phyloP scores from a whole-genome alignment of 768 basidiomycete genomes.

The Boletus fagicola region DNA sequence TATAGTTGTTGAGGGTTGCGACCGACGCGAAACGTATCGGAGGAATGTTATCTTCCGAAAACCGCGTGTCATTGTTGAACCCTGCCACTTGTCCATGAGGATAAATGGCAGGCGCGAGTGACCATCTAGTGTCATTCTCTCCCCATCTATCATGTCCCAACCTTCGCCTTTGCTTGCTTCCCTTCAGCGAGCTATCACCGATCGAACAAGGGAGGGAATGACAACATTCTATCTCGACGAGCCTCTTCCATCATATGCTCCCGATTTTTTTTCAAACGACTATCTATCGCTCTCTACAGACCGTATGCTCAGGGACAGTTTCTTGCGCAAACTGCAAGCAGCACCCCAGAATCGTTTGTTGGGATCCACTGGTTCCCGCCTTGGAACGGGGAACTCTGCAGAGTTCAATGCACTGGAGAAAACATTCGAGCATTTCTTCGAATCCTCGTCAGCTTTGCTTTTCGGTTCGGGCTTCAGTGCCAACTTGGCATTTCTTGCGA shows the following conservation, averaged over 20 bases:
- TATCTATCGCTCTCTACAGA: constrained; percentile 47
- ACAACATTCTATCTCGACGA: constrained; percentile 13
- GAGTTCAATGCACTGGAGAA: constrained; percentile 16
- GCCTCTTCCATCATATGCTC: constrained; percentile 20
- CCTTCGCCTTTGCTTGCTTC: constrained; percentile 10
- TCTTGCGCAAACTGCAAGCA: constrained; percentile 33
- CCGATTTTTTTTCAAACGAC: constrained; percentile 49
- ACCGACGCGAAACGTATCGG: not conserved
- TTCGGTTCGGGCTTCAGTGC: constrained; percentile 56
- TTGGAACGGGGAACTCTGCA: constrained; percentile 41
- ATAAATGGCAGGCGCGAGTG: constrained; percentile 6
- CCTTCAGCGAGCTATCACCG: constrained; percentile 16
- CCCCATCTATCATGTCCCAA: constrained; percentile 11
- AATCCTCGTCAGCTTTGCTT: constrained; percentile 42
- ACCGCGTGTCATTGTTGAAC: not conserved
- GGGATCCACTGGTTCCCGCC: constrained; percentile 51
- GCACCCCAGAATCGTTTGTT: constrained; percentile 27
- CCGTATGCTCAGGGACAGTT: constrained; percentile 26
- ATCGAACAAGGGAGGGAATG: constrained; percentile 8
- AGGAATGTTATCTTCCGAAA: not conserved
- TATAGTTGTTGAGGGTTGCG: not conserved
- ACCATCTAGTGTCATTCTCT: not conserved
- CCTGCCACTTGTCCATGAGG: not conserved
- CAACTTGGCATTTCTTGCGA: constrained; percentile 48
- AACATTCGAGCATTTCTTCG: constrained; percentile 13